Evolutionary conservation across 345 rosid genomes (phyloP), one percentile per base, ranked within the genome.

Genomic region (Gossypium stocksii): DNA sequence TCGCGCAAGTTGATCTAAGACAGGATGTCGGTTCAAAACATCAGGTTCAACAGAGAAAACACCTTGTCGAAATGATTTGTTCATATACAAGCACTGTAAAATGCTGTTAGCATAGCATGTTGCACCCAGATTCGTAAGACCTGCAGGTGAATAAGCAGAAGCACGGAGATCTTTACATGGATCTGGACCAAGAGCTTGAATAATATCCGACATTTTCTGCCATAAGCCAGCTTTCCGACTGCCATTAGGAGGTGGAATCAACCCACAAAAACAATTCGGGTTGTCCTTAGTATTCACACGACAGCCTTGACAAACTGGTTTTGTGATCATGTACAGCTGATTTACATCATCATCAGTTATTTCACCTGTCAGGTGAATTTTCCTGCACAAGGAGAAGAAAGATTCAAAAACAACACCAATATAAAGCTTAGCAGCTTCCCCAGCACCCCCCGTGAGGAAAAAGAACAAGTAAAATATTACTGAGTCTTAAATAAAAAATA

Each of bases 51-150:
- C 90, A 77, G 94, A 86, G 78, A 95, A 95, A 80, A 95, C 85
- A 45, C 94, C 91, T 78, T 85, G 85, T 34, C 98, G 83, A 57
- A 95, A 95, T 22, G 89, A 84, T 77, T 86, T 79, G 71, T 93
- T 93, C 99, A 92, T 93, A 85, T 92, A 89, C 19, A 95, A 77
- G 80, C 90, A 93, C 78, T 95, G 99, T 60, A 95, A 90, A 77
- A 95, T 93, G 81, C 99, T 95, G 78, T 95, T 95, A 48, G 99
- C 99, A 80, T 95, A 95, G 83, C 99, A 93, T 29, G 99, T 95
- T 52, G 99, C 99, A 11, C 98, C 98, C 58, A 95, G 74, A 78
- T 95, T 95, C 41, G 99, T 90, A 25, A 95, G 86, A 63, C 99
- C 99, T 29, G 98, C 97, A 0, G 98, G 98, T 3, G 91, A 87